Conservation (phyloP, 306 rosid species). For the Prinsepia uniflora region DNA sequence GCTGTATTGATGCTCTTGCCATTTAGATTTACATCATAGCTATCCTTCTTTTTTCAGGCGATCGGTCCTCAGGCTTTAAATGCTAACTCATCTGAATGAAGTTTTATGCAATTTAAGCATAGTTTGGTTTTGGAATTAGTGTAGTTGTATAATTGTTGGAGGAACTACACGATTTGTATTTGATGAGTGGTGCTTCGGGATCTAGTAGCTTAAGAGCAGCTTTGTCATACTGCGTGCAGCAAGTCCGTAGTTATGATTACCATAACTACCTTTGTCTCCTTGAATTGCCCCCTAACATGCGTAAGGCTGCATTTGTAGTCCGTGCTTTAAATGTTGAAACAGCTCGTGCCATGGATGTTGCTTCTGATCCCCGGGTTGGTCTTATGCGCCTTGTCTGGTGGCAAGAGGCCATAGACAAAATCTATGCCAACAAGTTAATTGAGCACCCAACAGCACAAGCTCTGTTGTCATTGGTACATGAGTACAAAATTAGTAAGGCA, state of each 20-base stretch:
- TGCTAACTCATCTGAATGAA: constrained; percentile 3
- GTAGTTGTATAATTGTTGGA: constrained; percentile 18
- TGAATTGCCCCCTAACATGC: constrained; percentile 65
- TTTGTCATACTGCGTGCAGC: constrained; percentile 77
- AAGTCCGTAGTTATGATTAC: constrained; percentile 77
- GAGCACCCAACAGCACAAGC: constrained; percentile 92
- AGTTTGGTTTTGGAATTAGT: not conserved
- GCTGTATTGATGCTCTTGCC: not conserved
- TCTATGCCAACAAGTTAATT: constrained; percentile 50
- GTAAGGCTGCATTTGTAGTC: constrained; percentile 76
- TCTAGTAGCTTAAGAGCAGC: constrained; percentile 61
- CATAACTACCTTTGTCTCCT: constrained; percentile 94
- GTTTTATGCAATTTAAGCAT: constrained; percentile 1
- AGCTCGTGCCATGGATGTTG: no score
- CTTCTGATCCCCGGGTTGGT: constrained; percentile 82
- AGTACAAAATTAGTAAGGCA: constrained; percentile 59
- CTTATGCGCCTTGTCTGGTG: constrained; percentile 79
- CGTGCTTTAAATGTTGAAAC: no score
- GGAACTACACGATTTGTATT: constrained; percentile 23
- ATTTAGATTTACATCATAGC: not conserved
- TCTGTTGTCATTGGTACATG: constrained; percentile 47
- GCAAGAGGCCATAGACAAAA: constrained; percentile 87
- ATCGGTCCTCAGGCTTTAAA: not conserved
- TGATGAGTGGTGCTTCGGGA: constrained; percentile 60
- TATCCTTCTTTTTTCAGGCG: constrained; percentile 10